Conservation (phyloP, 2,329 filamentous ascomycete genomes). For the Fusarium cicatricum region DNA sequence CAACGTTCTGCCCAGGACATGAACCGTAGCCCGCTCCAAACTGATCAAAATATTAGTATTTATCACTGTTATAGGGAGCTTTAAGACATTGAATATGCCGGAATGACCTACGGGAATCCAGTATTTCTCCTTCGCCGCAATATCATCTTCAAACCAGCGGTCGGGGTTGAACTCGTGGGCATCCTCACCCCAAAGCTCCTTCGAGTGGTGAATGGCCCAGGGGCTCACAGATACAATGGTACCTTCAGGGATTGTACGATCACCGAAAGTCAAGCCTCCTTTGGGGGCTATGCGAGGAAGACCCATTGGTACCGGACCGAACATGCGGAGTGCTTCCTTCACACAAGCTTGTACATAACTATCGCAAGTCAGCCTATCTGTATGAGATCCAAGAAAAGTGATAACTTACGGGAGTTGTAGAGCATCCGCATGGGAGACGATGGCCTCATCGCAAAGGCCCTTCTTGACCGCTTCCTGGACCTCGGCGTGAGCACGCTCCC, state of each 20-base stretch:
- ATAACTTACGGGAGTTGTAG: conserved; percentile 41
- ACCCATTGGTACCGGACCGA: conserved; percentile 39
- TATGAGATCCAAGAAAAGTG: too few relatives aligned
- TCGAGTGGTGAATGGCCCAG: conserved; percentile 42
- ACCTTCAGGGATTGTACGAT: conserved; percentile 43
- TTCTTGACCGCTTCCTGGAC: conserved; percentile 8
- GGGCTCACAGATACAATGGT: conserved; percentile 33
- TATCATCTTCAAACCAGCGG: conserved; percentile 17
- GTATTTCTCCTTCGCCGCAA: conserved; percentile 2
- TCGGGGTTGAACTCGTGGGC: conserved; percentile 40
- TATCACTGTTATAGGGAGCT: too few relatives aligned
- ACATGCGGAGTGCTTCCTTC: conserved; percentile 52
- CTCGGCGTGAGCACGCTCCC: conserved; percentile 5
- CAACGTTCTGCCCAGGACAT: conserved; percentile 28
- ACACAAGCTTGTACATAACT: conserved; percentile 50
- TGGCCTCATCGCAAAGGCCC: conserved; percentile 1
- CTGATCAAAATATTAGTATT: too few relatives aligned
- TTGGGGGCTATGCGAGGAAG: conserved; percentile 41
- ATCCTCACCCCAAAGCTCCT: conserved; percentile 50
- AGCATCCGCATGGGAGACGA: conserved; percentile 34
- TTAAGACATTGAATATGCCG: too few relatives aligned
- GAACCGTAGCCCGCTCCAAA: conserved; percentile 24
- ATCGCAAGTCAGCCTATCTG: too few relatives aligned
- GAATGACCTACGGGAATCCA: conserved; percentile 18
- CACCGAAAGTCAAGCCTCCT: conserved; percentile 44